Evolutionary conservation across 2,329 filamentous ascomycete genomes (phyloP).

Genomic region (Fusarium tricinctum): DNA sequence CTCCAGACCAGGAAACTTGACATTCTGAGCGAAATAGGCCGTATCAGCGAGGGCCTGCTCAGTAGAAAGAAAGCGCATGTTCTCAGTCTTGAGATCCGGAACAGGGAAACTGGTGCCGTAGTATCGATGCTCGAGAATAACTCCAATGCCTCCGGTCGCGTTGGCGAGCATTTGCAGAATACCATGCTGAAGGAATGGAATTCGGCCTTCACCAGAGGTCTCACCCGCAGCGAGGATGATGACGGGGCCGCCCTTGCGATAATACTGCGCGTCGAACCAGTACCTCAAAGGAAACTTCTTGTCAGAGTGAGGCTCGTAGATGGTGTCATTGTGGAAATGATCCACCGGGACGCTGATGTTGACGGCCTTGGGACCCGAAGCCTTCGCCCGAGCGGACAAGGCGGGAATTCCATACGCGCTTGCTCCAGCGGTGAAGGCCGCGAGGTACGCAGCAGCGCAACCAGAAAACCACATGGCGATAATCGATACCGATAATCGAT

Average conservation of each 20-base stretch:
- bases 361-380: slow-evolving; percentile 17
- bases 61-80: slow-evolving; percentile 84
- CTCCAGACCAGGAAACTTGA: slow-evolving; percentile 78
- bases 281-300: slow-evolving; percentile 79
- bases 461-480: slow-evolving; percentile 30
- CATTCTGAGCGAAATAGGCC: slow-evolving; percentile 82
- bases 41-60: slow-evolving; percentile 86
- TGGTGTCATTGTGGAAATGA: slow-evolving; percentile 84
- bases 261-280: slow-evolving; percentile 85
- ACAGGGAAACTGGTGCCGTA: slow-evolving; percentile 83
- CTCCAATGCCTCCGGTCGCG: slow-evolving; percentile 80
- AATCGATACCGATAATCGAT: not conserved
- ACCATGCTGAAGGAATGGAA: slow-evolving; percentile 82
- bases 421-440: slow-evolving; percentile 12
- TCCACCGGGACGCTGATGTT: slow-evolving; percentile 72
- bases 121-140: slow-evolving; percentile 89
- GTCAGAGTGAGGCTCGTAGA: slow-evolving; percentile 82
- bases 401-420: slow-evolving; percentile 8
- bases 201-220: slow-evolving; percentile 70
- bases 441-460: slow-evolving; percentile 19
- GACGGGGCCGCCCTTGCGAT: slow-evolving; percentile 82
- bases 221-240: slow-evolving; percentile 83
- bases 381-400: slow-evolving; percentile 10
- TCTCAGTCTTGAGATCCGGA: slow-evolving; percentile 74
- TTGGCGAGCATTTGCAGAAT: slow-evolving; percentile 78